These are phyloP conservation scores for Pyrus hybrid DNA, from an alignment of 331 rosid species.

Conservation along the genomic window DNA sequence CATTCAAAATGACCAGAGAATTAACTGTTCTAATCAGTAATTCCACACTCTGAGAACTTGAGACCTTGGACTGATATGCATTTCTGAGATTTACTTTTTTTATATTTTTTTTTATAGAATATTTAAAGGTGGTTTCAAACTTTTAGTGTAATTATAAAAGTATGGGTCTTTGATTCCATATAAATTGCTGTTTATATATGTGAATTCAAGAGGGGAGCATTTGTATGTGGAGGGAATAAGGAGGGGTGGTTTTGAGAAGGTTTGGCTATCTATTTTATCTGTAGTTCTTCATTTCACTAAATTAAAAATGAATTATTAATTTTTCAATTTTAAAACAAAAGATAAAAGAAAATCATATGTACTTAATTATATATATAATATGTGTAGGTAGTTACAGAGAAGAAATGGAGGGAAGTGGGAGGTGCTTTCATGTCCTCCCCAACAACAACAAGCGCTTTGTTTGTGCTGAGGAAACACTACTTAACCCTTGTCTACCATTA, in stretches of 20 bases:
- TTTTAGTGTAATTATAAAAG: no score
- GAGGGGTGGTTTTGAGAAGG: conserved; percentile 89
- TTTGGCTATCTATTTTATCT: conserved; percentile 2
- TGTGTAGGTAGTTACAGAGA: conserved; percentile 73
- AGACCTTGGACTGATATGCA: no score
- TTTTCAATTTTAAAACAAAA: neutral
- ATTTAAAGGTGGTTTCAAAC: no score
- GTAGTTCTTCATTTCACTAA: neutral
- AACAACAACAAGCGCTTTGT: conserved; percentile 90
- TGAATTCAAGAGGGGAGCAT: no score
- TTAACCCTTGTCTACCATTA: conserved; percentile 68
- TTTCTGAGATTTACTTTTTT: no score
- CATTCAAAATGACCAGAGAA: no score
- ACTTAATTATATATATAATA: neutral
- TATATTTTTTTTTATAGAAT: no score
- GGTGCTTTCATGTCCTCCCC: conserved; percentile 67
- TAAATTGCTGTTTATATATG: no score
- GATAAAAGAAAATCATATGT: neutral
- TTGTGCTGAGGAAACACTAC: conserved; percentile 80
- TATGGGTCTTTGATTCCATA: no score
- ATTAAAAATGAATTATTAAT: neutral
- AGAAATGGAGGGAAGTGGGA: conserved; percentile 99
- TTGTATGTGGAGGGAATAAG: conserved; percentile 76
- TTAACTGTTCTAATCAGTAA: no score
- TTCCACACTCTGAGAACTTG: no score